Base-by-base conservation (phyloP, 2,329 filamentous ascomycete species). In the Truncatella angustata region DNA sequence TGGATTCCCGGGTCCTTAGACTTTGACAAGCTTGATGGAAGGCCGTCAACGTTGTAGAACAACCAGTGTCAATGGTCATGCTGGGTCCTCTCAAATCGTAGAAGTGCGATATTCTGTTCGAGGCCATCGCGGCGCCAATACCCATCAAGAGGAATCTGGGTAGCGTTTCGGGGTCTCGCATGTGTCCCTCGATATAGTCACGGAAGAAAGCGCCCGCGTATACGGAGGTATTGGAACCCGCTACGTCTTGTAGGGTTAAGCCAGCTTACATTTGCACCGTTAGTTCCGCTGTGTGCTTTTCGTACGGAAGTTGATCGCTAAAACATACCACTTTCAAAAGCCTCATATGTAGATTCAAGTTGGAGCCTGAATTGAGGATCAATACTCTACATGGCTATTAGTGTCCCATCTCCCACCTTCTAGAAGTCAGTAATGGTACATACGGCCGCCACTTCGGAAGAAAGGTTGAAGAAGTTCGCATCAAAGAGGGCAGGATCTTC, bases 391-490 rank as follows among this genome's bases (percentile, higher is more conserved):
- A 30, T 35, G 32, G 3, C 43, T 49, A 6, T 45, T 30, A 3
- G 49, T 21, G 18, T 24, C 26, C 23, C 18, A 34, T 20, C 40
- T 46, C 40, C 36, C 16, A 7, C 36, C 36, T 39, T 16, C 9
- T 11, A 9, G 36, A 7, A 9, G 7, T 39, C 18, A 26, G 18
- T 6, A 39, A 39, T 39, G 36, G 16, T 40, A 12, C 43, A 30
- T 34, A 58, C 56, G 23, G 56, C 56, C 2, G 64, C 58, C 9
- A 63, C 63, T 2, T 61, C 61, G 1, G 63, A 51, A 1, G 61
- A 58, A n/a, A 69, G 62, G 1, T 58, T 61, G 55, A 73, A 73
- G 52, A 73, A 73, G 0, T 61, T 58, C 0, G 69, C 66, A 54
- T 73, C 71, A 47, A 72, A 72, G 0, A 44, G 44, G 1, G 52